Base-by-base conservation (phyloP, 345 rosid species). In the Eucalyptus tenuipes region DNA sequence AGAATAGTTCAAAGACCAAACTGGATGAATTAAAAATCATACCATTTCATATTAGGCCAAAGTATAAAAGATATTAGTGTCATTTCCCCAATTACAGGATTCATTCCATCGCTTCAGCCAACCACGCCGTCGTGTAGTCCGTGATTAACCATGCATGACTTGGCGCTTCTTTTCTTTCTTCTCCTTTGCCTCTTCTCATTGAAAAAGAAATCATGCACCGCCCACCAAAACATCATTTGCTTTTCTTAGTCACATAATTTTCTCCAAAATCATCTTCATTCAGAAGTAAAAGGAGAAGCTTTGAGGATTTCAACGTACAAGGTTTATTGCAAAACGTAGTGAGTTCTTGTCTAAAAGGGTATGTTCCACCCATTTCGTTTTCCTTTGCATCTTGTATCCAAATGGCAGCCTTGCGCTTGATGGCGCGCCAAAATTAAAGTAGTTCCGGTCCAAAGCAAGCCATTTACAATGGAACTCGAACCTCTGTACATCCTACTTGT, bases 321-420 rank as follows among this genome's bases (percentile, higher is more conserved):
- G 27, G 0, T 0, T 1, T 37, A 24, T 3, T 3, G 81, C 45
- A 33, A 33, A 1, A 18, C 18, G 45, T 37, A 18, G 81, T 0
- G 25, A 71, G 45, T 18, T 71, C 0, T 17, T 9, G 45, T 18
- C 45, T 18, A 18, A 33, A 71, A 71, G 40, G 45, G 81, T 25
- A 3, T 10, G 81, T 18, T 33, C 12, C 27, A 5, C 20, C 25
- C 12, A 18, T 37, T 37, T 37, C 45, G 45, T 18, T 71, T 9
- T 33, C 25, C 81, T 71, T 71, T 33, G 6, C 45, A 61, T 27
- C 13, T 27, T 27, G 16, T 27, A 61, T 61, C 68, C 71, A 61
- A 29, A 27, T 25, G 71, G 31, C 13, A 29, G 31, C 11, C 64
- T 24, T 6, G 9, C 33, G 29, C 68, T 13, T 27, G 68, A 59